Evolutionary conservation across 345 rosid genomes (phyloP), one percentile per base, ranked within the genome.

Genomic region (Populus davidiana): DNA sequence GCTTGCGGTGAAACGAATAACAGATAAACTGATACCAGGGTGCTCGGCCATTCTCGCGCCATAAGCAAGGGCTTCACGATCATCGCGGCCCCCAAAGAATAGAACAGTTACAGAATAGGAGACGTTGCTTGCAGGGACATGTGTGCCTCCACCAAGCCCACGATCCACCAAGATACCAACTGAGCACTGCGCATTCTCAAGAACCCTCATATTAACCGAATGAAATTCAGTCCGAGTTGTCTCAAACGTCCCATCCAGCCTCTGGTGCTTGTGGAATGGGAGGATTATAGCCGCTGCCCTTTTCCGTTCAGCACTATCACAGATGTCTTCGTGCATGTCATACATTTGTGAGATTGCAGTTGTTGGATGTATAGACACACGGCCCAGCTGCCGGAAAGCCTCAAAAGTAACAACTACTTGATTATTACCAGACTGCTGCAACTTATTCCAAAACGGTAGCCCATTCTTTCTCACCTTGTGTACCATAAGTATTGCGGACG

Each of bases 401-500:
- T 92, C 93, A 7, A 92, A 91, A 23, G 94, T 97, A n/a, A 92
- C 96, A 1, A 92, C 90, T 0, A 94, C 86, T 78, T 90, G 88
- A 72, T 89, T 89, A 18, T 85, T 71, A 29, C 80, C 78, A 0
- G 89, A 77, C 0, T 73, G 35, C 70, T 71, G 88, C 31, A 83
- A 74, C 78, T 92, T 91, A 80, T 93, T 95, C 98, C 98, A 93
- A 75, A 93, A 92, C 65, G 98, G 97, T 13, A 90, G 83, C 0
- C 98, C 99, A 8, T 91, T 93, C 79, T 82, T 91, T 47, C 96
- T 84, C 3, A 92, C 94, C 86, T 91, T 93, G 78, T 92, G 96
- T 16, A 91, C 98, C 99, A 91, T 95, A 3, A 91, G 90, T 69
- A 92, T 91, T 36, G 99, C 94, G 0, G 99, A 95, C 25, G 98